Base-by-base conservation (phyloP, 352 stramenopile genomes). In the Peronospora destructor region DNA sequence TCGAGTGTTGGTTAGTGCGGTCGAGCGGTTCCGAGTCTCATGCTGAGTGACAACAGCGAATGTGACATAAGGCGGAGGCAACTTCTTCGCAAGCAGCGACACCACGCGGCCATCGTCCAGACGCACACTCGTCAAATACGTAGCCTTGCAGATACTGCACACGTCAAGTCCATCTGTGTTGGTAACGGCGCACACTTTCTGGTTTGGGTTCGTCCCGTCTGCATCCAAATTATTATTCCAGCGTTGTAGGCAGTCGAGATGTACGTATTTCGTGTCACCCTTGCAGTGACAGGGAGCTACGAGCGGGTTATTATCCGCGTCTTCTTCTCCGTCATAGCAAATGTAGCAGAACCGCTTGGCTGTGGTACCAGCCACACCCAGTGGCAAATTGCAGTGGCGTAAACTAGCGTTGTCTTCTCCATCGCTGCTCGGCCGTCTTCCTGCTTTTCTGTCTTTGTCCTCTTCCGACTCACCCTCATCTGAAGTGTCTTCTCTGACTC, bases 21-120 rank as follows among this genome's bases (percentile, higher is more conserved):
- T 90, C 10, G 80, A 86, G 10, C 77, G 76, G 58, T 84, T 89
- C 30, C 81, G 64, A 4, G 78, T 91, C 53, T 95, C 84, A 56
- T 95, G 86, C 56, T 91, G 83, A 21, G 86, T 96, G 28, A 96
- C 86, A 33, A 96, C 86, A 17, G 86, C 84, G 56, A 96, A 96
- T 33, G 84, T 95, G 42, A 95, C 87, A 45, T 95, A 96, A 4
- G 86, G 86, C 2, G 86, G 86, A 4, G 82, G 65, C 45, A 96
- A 53, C 40, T 92, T 91, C 61, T 89, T 88, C 29, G 81, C 81
- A 47, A 95, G 71, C 30, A 96, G 70, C 39, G 80, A 93, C 38
- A 95, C 78, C 25, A 90, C 61, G 8, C 81, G 77, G 4, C 87
- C 87, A 55, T 92, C 81, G 5, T 92, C 77, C n/a, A 95, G 68